Base-by-base conservation (phyloP, 1,139 yeast species). In the Suhomyces wounanorum region DNA sequence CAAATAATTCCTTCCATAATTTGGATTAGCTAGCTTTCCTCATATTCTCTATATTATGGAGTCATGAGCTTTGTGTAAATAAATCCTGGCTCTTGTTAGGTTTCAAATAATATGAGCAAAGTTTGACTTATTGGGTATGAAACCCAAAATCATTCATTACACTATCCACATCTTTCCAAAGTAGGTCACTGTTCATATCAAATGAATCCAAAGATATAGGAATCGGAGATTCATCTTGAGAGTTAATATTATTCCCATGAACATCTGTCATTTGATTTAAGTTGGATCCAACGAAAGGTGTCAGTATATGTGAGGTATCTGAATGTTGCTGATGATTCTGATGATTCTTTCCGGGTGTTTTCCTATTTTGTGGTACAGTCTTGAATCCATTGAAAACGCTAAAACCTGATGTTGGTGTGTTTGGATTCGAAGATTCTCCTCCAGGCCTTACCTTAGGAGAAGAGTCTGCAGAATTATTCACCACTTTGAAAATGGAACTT, bases 141-240 rank as follows among this genome's bases (percentile, higher is more conserved):
- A 92, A 91, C 10, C 97, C 98, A 70, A 91, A 91, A 63, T 91
- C 97, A 60, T 89, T 89, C 97, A 92, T 90, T 53, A 92, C 89
- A 48, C 89, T 78, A 57, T 90, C 96, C 25, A 92, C 96, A 63
- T 92, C 96, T 63, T 87, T 87, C 92, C 96, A 90, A 13, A 90
- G 79, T 60, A 85, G 69, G 52, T 87, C 96, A 36, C 85, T 83
- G 52, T 67, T 70, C 53, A 70, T 59, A 47, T 74, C 79, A 49
- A 74, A 63, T 73, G 33, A 70, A 56, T 23, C 71, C 68, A 14
- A 60, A 48, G 49, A 50, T 25, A 49, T 33, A 16, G 49, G 48
- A 36, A 50, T 46, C 9, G 77, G 75, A 8, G 73, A 68, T 30
- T 73, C 77, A 36, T 64, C 64, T 16, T 50, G 52, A 2, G 47